phyloP scores from a whole-genome alignment of 345 rosid genomes.

The Eucalyptus globulus region DNA sequence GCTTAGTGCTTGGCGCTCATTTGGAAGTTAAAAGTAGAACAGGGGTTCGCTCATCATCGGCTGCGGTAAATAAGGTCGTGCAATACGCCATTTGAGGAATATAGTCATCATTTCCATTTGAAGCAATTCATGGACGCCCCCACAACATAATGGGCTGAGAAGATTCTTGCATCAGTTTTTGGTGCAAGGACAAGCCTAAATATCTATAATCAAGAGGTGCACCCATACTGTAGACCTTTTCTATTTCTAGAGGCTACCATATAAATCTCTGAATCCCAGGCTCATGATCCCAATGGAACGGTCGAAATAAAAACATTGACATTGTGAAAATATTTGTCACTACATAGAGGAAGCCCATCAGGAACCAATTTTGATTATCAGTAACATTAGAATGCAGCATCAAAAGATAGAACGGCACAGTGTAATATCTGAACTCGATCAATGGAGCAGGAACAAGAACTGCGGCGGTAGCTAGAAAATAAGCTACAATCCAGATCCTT shows the following conservation, averaged over 20 bases:
- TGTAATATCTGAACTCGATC: slow-evolving; percentile 91
- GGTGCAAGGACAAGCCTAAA: neutral
- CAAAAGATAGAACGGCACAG: slow-evolving; percentile 65
- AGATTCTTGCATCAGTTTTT: neutral
- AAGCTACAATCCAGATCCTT: slow-evolving; percentile 62
- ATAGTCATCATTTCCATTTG: neutral
- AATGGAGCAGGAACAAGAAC: slow-evolving; percentile 86
- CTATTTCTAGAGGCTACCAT: slow-evolving; percentile 38
- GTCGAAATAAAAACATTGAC: slow-evolving; percentile 67
- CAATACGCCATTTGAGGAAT: neutral
- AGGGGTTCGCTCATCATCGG: neutral
- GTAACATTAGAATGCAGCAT: slow-evolving; percentile 37
- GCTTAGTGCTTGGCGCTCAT: neutral
- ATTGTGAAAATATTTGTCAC: slow-evolving; percentile 47
- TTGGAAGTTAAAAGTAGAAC: neutral
- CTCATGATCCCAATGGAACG: slow-evolving; percentile 81
- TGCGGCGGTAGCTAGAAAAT: slow-evolving; percentile 68
- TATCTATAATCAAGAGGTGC: neutral
- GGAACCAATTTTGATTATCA: slow-evolving; percentile 24
- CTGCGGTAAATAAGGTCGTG: neutral
- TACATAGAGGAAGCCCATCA: slow-evolving; percentile 33
- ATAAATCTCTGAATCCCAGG: slow-evolving; percentile 84
- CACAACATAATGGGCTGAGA: neutral
- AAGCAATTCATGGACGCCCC: neutral
- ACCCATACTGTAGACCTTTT: neutral